Base-by-base conservation (phyloP, 2,329 filamentous ascomycete species). In the Sclerotinia trifoliorum region DNA sequence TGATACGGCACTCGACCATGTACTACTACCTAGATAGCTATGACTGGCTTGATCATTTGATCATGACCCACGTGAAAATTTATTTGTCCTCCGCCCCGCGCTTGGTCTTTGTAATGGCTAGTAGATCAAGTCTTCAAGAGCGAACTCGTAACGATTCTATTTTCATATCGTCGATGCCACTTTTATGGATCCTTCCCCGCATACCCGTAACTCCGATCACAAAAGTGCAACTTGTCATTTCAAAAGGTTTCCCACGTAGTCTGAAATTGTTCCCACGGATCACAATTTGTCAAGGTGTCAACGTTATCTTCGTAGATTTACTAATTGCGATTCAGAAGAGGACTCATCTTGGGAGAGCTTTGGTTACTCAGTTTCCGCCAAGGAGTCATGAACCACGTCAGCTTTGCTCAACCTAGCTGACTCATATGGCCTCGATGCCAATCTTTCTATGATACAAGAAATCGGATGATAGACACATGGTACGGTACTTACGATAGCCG, bases 321-420 rank as follows among this genome's bases (percentile, higher is more conserved):
- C 26, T 35, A 19, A 55, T n/a, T 55, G 29, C 52, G 19, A 55
- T 8, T 44, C 13, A 42, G n/a, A 21, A 32, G 10, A 32, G 52
- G 52, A 35, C 32, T 56, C 54, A 56, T n/a, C 32, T 56, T 56
- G 32, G 24, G 21, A 10, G 15, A 63, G 46, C 21, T 56, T 56
- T 21, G 24, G 21, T n/a, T 19, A 63, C 60, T 19, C 15, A 17
- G 21, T 24, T 32, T 29, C 39, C 19, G 44, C 6, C 8, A 57
- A 58, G 42, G 52, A 58, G 63, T 39, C 63, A 66, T 48, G 52
- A 42, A 46, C 52, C 64, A 49, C 10, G 44, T 58, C 51, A 57
- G 48, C 61, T 51, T 65, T 24, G 29, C 21, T 56, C 39, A 24
- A 66, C 8, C 54, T n/a, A 58, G 52, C 52, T 51, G 64, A 66